Conservation (phyloP, 768 basidiomycete species). For the Chalciporus piperatus region DNA sequence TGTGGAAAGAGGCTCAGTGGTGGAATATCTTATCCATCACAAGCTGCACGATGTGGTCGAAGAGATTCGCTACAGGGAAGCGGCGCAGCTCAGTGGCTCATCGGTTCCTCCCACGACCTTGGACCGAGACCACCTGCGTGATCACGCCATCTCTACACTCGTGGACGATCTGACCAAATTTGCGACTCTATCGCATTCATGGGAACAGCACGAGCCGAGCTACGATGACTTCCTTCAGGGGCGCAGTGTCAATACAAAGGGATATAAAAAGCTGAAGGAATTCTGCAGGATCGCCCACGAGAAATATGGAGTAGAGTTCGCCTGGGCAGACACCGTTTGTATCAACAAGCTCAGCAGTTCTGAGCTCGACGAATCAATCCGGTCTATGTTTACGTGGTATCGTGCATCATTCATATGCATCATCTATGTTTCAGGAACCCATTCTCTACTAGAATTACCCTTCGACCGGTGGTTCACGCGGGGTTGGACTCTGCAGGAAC, state of each 20-base stretch:
- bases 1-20: background rate
- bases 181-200: background rate
- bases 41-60: background rate
- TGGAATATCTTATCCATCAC: background rate
- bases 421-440: conserved; percentile 2
- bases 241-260: background rate
- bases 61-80: background rate
- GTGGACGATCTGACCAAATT: background rate
- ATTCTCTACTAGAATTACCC: background rate
- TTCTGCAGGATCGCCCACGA: background rate
- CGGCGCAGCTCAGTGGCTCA: no score
- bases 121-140: background rate
- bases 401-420: conserved; percentile 10
- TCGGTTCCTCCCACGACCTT: no score
- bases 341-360: conserved; percentile 19
- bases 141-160: background rate
- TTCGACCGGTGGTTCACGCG: background rate
- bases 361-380: conserved; percentile 19
- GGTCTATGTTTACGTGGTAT: conserved; percentile 21
- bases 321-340: conserved; percentile 13
- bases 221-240: background rate
- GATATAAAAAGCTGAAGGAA: background rate
- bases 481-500: background rate
- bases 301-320: conserved; percentile 3
- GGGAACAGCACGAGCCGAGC: background rate